Conservation (phyloP, 1,284 basidiomycete genomes). For the Ustilago hordei region DNA sequence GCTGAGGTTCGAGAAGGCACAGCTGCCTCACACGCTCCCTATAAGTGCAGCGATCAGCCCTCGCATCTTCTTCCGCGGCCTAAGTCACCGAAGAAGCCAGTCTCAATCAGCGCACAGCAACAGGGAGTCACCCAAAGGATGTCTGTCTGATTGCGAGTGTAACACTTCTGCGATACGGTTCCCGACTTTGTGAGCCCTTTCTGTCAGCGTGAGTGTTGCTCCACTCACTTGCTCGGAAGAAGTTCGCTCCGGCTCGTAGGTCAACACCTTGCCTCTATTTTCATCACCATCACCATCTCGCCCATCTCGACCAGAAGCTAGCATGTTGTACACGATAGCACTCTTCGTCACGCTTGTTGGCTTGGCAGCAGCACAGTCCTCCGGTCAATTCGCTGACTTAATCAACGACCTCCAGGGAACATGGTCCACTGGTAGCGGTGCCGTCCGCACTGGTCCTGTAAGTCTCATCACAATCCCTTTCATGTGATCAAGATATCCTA, state of each 20-base stretch:
- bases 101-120: constrained; percentile 5
- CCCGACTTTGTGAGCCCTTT: background rate
- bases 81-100: constrained; percentile 6
- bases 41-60: background rate
- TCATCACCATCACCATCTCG: background rate
- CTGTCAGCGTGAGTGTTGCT: constrained; percentile 4
- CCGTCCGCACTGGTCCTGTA: constrained; percentile 59
- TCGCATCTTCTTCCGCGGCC: background rate
- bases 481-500: background rate
- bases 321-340: background rate
- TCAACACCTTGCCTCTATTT: background rate
- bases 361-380: constrained; percentile 19
- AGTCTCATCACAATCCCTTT: constrained; percentile 9
- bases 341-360: constrained; percentile 6
- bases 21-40: background rate
- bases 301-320: background rate
- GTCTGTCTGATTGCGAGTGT: background rate
- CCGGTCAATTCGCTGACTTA: constrained; percentile 17
- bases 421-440: constrained; percentile 63
- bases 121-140: background rate
- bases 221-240: background rate
- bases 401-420: constrained; percentile 44
- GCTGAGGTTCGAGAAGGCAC: background rate
- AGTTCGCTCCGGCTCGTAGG: background rate
- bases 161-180: background rate